Evolutionary conservation across 257 asterid genomes (phyloP).

Genomic region (Fraxinus quadrangulata): DNA sequence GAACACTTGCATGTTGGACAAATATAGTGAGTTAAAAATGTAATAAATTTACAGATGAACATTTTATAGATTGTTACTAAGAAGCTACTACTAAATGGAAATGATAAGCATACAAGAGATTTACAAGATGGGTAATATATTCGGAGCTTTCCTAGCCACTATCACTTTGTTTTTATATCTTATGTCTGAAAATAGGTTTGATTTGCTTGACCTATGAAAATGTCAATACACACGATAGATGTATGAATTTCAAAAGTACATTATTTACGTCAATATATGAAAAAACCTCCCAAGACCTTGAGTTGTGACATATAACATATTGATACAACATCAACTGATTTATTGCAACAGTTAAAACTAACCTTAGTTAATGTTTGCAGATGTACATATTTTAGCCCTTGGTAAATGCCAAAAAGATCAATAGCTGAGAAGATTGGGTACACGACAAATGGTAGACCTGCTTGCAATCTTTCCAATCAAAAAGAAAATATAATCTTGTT

Average conservation of each 20-base stretch:
- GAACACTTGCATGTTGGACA: background rate
- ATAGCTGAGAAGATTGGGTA: slow-evolving; percentile 79
- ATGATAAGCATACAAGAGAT: background rate
- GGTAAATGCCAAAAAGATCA: slow-evolving; percentile 89
- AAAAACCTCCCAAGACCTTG: background rate
- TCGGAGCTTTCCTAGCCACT: too few species aligned
- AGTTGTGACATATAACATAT: background rate
- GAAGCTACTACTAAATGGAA: background rate
- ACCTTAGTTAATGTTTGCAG: slow-evolving; percentile 96
- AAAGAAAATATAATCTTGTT: slow-evolving; percentile 13
- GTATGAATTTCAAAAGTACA: too few species aligned
- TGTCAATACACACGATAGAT: too few species aligned
- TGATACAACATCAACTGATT: slow-evolving; percentile 5
- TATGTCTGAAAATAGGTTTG: too few species aligned
- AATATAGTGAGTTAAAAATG: background rate
- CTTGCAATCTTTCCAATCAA: slow-evolving; percentile 56
- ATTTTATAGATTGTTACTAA: background rate
- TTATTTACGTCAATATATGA: too few species aligned
- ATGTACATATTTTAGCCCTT: slow-evolving; percentile 89
- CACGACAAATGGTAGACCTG: slow-evolving; percentile 72
- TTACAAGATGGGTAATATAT: background rate
- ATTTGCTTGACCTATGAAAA: too few species aligned
- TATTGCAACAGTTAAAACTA: slow-evolving; percentile 27
- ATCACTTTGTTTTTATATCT: too few species aligned
- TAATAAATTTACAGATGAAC: background rate